A percentile compares a stretch with the other conserved stretches of the same genome.
These are phyloP conservation scores for Pterocarpus santalinus DNA, from an alignment of 306 rosid species.

Conservation along the genomic window DNA sequence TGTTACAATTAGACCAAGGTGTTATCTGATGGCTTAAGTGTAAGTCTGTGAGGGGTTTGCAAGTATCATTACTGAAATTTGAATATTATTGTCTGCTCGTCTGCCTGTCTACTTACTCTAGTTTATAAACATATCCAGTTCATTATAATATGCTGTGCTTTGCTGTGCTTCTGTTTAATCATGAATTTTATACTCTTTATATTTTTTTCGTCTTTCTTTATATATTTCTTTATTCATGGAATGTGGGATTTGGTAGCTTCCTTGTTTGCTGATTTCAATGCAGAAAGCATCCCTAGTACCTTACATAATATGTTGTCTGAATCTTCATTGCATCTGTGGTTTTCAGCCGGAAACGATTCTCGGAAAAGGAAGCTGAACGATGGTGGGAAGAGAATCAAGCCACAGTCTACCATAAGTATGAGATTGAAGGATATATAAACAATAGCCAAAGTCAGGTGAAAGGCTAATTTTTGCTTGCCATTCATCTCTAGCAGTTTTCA, in stretches of 20 bases:
- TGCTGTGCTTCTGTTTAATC: too few species aligned
- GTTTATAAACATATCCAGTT: too few species aligned
- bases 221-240: too few species aligned
- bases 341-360: slow-evolving; percentile 75
- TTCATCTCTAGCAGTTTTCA: slow-evolving; percentile 50
- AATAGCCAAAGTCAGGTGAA: slow-evolving; percentile 53
- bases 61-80: not conserved
- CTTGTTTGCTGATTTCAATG: not conserved
- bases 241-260: not conserved
- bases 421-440: slow-evolving; percentile 68
- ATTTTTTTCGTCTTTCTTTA: too few species aligned
- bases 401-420: slow-evolving; percentile 66
- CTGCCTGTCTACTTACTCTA: too few species aligned
- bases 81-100: not conserved
- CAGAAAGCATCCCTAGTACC: not conserved
- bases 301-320: slow-evolving; percentile 26
- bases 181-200: too few species aligned
- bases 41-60: not conserved
- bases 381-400: slow-evolving; percentile 94
- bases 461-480: slow-evolving; percentile 51
- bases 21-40: not conserved
- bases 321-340: slow-evolving; percentile 23
- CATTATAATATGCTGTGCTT: too few species aligned
- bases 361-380: slow-evolving; percentile 72
- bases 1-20: not conserved